phyloP scores from a whole-genome alignment of 208 protist species.

The Leptomonas seymouri region DNA sequence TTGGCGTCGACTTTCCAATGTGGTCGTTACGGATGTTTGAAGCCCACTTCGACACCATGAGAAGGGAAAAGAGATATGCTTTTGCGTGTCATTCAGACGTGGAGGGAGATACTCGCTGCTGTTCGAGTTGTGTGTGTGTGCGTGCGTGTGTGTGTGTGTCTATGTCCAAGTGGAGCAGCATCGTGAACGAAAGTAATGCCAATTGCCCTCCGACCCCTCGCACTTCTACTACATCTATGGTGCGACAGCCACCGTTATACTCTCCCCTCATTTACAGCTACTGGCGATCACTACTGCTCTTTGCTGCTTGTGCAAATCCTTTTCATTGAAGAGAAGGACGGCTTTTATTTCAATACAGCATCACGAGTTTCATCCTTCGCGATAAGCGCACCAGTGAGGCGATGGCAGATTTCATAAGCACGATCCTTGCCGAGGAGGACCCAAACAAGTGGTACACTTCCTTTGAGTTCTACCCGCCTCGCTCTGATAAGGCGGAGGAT shows the following conservation, averaged over 20 bases:
- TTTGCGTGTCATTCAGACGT: no score
- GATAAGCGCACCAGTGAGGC: background rate
- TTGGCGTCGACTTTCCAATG: background rate
- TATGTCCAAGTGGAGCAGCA: no score
- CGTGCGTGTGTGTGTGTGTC: no score
- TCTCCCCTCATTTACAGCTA: no score
- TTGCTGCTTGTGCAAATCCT: background rate
- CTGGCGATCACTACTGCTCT: background rate
- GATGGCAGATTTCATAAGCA: slow-evolving; percentile 35
- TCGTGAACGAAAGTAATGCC: no score
- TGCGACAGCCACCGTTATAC: no score
- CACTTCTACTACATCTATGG: no score
- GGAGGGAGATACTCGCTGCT: no score
- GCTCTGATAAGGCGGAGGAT: slow-evolving; percentile 86
- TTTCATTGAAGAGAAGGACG: no score
- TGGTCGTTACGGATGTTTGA: background rate
- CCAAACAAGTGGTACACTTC: slow-evolving; percentile 79
- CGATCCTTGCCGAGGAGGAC: slow-evolving; percentile 42
- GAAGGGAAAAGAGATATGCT: background rate
- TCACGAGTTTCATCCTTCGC: no score
- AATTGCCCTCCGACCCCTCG: background rate
- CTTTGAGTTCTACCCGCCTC: slow-evolving; percentile 97
- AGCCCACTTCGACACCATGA: background rate
- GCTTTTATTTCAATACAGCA: no score
- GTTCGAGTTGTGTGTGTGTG: no score